Base-by-base conservation (phyloP, 1,284 basidiomycete species). In the Bjerkandera adusta region DNA sequence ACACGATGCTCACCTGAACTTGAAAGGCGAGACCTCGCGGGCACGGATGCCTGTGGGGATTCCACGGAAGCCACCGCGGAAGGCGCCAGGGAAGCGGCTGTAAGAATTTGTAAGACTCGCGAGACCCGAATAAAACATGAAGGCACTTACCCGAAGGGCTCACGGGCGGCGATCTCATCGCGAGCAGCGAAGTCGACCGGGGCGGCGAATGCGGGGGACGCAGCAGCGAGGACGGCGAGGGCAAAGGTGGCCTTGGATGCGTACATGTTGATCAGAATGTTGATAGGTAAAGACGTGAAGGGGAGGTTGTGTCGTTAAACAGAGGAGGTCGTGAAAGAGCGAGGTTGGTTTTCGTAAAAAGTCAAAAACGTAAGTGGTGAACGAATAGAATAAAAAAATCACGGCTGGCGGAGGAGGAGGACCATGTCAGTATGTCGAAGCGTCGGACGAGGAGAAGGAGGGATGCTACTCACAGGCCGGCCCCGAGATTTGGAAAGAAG, bases 281-380 rank as follows among this genome's bases (percentile, higher is more conserved):
- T 30, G 8, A 30, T n/a, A n/a, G n/a, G 30, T 25, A 43, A 25
- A 25, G 20, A 21, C n/a, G n/a, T n/a, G 18, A 24, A 33, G 20
- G 8, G 4, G 21, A 34, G 41, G 21, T 41, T n/a, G n/a, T n/a
- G 39, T 43, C 41, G 41, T 43, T 30, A 43, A 34, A 25, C n/a
- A n/a, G n/a, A 25, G 21, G 41, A 34, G 30, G 32, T 15, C 41
- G 13, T 33, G n/a, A 43, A 34, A 34, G 41, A 34, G 20, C 27
- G 29, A 32, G 26, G 15, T 5, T 11, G 8, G 39, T 32, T 12
- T 8, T 20, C 12, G 12, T 26, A 20, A 26, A 30, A 43, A 26
- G 24, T n/a, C n/a, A n/a, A n/a, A n/a, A n/a, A n/a, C n/a, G n/a
- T n/a, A n/a, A n/a, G n/a, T n/a, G n/a, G n/a, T n/a, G n/a, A n/a